phyloP scores from a whole-genome alignment of 2,329 filamentous ascomycete species.

The Myriosclerotinia scirpicola region DNA sequence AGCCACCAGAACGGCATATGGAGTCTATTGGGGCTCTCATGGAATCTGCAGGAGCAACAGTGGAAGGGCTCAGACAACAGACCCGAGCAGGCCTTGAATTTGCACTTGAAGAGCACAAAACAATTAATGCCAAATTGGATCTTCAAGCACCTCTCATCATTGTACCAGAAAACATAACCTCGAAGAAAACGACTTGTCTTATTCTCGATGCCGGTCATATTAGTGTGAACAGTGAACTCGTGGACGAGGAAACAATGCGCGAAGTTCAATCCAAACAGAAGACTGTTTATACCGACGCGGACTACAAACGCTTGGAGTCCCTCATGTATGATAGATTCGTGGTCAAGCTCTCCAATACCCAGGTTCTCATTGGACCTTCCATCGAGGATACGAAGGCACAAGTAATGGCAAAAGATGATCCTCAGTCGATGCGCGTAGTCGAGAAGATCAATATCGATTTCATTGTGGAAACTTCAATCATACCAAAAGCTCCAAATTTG shows the following conservation, averaged over 20 bases:
- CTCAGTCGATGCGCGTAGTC: slow-evolving; percentile 80
- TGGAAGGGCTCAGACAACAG: slow-evolving; percentile 92
- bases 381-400: slow-evolving; percentile 87
- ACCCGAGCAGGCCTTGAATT: slow-evolving; percentile 95
- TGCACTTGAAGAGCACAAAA: slow-evolving; percentile 96
- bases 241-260: slow-evolving; percentile 85
- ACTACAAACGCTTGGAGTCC: slow-evolving; percentile 82
- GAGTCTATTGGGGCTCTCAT: slow-evolving; percentile 95
- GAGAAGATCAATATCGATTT: slow-evolving; percentile 98
- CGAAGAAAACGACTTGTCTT: slow-evolving; percentile 77
- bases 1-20: slow-evolving; percentile 95
- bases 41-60: slow-evolving; percentile 92
- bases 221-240: slow-evolving; percentile 88
- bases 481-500: slow-evolving; percentile 92
- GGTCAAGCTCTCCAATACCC: slow-evolving; percentile 89
- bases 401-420: slow-evolving; percentile 65
- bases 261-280: slow-evolving; percentile 90
- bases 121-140: slow-evolving; percentile 92
- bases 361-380: slow-evolving; percentile 91
- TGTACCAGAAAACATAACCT: slow-evolving; percentile 87
- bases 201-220: slow-evolving; percentile 97
- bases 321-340: slow-evolving; percentile 98
- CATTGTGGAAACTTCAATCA: slow-evolving; percentile 89
- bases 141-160: slow-evolving; percentile 96
- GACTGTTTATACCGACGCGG: slow-evolving; percentile 82